These are phyloP conservation scores for Tolypocladium guangdongense DNA, from an alignment of 2,329 filamentous ascomycete genomes.

Conservation along the genomic window DNA sequence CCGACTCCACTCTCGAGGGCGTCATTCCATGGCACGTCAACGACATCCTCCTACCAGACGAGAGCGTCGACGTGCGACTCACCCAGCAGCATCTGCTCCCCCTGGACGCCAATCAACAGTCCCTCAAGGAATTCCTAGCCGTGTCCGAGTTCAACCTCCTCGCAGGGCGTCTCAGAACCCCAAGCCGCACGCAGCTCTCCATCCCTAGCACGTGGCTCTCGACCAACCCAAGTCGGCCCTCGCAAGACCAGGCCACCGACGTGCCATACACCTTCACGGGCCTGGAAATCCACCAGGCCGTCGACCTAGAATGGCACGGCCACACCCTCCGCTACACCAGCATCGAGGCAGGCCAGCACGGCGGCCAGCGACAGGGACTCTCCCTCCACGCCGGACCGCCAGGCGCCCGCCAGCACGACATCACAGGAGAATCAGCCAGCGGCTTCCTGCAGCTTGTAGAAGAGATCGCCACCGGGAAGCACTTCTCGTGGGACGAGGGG, in stretches of 20 bases:
- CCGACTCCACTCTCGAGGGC: constrained; percentile 19
- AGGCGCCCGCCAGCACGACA: not conserved
- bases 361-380: constrained; percentile 40
- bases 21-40: constrained; percentile 17
- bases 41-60: constrained; percentile 35
- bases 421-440: not conserved
- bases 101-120: constrained; percentile 24
- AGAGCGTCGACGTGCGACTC: constrained; percentile 38
- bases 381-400: constrained; percentile 21
- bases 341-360: constrained; percentile 39
- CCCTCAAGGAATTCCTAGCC: constrained; percentile 32
- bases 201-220: constrained; percentile 15
- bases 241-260: constrained; percentile 3
- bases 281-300: constrained; percentile 38
- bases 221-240: not conserved
- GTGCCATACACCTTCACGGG: constrained; percentile 33
- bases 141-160: constrained; percentile 33
- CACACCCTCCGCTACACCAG: constrained; percentile 39
- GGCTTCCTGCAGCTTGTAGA: constrained; percentile 17
- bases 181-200: constrained; percentile 17
- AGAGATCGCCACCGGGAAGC: constrained; percentile 16
- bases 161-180: constrained; percentile 29
- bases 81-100: constrained; percentile 23
- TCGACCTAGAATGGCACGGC: constrained; percentile 29
- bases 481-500: constrained; percentile 26